Conservation (phyloP, 2,329 filamentous ascomycete species). For the Colletotrichum lentis region DNA sequence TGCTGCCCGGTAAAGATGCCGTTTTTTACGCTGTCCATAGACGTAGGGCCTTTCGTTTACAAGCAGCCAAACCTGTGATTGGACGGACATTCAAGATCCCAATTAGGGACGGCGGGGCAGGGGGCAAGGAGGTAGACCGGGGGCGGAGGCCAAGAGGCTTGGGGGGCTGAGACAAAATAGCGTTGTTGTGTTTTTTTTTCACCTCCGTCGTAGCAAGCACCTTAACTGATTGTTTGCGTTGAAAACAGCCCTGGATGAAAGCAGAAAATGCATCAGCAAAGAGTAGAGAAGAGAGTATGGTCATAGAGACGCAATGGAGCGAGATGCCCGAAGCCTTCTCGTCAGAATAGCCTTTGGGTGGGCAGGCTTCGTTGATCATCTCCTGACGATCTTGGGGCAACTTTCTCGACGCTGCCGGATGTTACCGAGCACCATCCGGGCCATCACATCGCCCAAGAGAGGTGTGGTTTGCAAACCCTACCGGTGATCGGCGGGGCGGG, state of each 20-base stretch:
- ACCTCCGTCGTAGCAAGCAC: slow-evolving; percentile 4
- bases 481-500: slow-evolving; percentile 34
- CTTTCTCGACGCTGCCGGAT: slow-evolving; percentile 16
- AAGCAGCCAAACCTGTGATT: slow-evolving; percentile 3
- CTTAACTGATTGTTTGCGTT: not conserved
- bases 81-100: slow-evolving; percentile 8
- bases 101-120: slow-evolving; percentile 16
- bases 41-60: not conserved
- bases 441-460: slow-evolving; percentile 7
- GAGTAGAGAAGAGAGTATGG: not conserved
- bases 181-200: slow-evolving; percentile 3
- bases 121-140: slow-evolving; percentile 18
- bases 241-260: slow-evolving; percentile 2
- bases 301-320: not conserved
- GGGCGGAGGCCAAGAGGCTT: slow-evolving; percentile 20
- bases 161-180: slow-evolving; percentile 26
- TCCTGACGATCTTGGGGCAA: not conserved
- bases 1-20: slow-evolving; percentile 5
- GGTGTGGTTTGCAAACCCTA: slow-evolving; percentile 3
- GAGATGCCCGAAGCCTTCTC: slow-evolving; percentile 14
- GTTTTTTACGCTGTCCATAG: slow-evolving; percentile 9
- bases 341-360: not conserved
- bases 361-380: not conserved
- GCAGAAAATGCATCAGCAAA: not conserved
- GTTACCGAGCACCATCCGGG: not conserved